Conservation (phyloP, 2,329 filamentous ascomycete genomes). For the Clonostachys chloroleuca region DNA sequence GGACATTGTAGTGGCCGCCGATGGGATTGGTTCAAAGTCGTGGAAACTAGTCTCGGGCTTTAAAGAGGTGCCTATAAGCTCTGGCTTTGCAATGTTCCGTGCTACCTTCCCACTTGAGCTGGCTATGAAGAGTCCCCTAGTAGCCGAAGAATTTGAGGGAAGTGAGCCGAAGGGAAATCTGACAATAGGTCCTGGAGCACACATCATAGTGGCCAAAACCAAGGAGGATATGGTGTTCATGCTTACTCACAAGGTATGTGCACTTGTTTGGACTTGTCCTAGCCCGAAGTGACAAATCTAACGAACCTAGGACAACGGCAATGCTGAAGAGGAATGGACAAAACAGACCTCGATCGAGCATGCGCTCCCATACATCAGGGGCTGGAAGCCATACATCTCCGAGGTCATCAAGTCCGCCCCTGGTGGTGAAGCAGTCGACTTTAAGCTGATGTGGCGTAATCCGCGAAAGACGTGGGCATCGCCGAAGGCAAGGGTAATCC, state of each 20-base stretch:
- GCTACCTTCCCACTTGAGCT: conserved; percentile 28
- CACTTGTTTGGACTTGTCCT: not conserved
- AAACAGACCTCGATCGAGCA: conserved; percentile 46
- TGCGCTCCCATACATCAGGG: conserved; percentile 42
- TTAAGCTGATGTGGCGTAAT: conserved; percentile 45
- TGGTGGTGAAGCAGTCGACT: conserved; percentile 27
- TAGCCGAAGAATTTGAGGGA: conserved; percentile 29
- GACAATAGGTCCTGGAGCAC: not conserved
- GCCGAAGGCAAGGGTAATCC: conserved; percentile 6
- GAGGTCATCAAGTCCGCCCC: not conserved
- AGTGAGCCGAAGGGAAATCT: too few relatives aligned
- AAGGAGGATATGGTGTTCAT: conserved; percentile 43
- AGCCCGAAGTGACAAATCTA: conserved; percentile 52
- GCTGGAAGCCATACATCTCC: conserved; percentile 38
- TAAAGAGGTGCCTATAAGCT: not conserved
- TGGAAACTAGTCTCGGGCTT: conserved; percentile 41
- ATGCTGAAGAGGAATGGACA: conserved; percentile 52
- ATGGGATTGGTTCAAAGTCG: conserved; percentile 27
- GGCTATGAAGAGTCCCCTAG: conserved; percentile 14
- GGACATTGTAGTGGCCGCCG: not conserved
- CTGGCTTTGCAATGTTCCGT: not conserved
- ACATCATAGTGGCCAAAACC: conserved; percentile 12
- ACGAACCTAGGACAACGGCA: conserved; percentile 52
- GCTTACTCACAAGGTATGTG: conserved; percentile 1
- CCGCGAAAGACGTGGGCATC: conserved; percentile 39